Evolutionary conservation across 495 filamentous ascomycete genomes (phyloP), one percentile per base, ranked within the genome.

Genomic region (Lepraria neglecta): DNA sequence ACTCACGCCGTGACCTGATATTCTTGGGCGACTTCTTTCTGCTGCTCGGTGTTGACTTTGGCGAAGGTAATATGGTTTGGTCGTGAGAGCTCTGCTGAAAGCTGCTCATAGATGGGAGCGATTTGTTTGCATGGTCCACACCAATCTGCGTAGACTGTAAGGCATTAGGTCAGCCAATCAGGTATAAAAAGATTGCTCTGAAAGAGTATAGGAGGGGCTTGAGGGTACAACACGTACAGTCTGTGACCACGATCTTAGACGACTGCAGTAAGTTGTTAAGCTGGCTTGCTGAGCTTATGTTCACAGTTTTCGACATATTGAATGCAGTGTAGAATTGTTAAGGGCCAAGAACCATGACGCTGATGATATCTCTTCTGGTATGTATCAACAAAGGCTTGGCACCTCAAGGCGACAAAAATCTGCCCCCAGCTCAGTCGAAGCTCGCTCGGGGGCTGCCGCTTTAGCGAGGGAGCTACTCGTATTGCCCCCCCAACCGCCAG

Each of bases 111-210:
- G 57, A 89, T 70, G 11, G 91, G 90, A n/a, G 87, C 87, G 61
- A 96, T 89, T 59, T 82, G 76, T 65, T 91, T 89, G 81, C 89
- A 95, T 67, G 92, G 89, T 31, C 78, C 85, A 72, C 88, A 92
- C 88, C 88, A 94, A 67, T 87, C 83, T 68, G 91, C 89, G 72
- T 90, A 89, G 78, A 97, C 91, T 95, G 67, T 61, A 55, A 17
- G 35, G 33, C 19, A 45, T 24, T 21, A 21, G 11, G 42, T 61
- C 53, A 65, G 53, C 21, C 35, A 44, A 30, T 56, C 2, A 42
- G 12, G 14, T 89, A 82, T 75, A 91, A 89, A 95, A 75, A 14
- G 24, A 51, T 6, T 17, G 38, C 28, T 35, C 24, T 53, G 52
- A 50, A 58, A 31, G 56, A 56, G 45, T 47, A 44, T 44, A 56